Evolutionary conservation across 768 basidiomycete genomes (phyloP).

Genomic region (Russula compacta): DNA sequence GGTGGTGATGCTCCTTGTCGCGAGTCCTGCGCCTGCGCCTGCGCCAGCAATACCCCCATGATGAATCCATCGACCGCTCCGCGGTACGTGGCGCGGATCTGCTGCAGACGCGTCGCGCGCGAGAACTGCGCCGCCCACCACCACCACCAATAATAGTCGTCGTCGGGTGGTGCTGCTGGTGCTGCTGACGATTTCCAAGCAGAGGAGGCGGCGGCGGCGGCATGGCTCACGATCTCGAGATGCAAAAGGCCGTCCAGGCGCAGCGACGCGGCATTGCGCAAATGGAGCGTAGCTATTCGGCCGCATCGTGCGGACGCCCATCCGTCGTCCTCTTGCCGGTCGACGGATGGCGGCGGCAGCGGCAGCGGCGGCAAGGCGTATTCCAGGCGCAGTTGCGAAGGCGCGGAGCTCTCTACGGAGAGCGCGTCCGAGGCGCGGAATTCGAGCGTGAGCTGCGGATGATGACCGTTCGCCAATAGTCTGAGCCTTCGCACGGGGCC

Average conservation of each 20-base stretch:
- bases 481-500: constrained; percentile 7
- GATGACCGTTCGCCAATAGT: not conserved
- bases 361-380: not conserved
- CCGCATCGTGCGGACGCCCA: too few relatives aligned
- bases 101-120: constrained; percentile 2
- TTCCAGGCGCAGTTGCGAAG: constrained; percentile 3
- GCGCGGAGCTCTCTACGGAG: not conserved
- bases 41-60: not conserved
- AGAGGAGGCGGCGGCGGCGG: not conserved
- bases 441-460: not conserved
- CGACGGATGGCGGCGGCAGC: not conserved
- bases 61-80: constrained; percentile 1
- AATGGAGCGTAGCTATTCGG: not conserved
- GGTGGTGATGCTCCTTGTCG: not conserved
- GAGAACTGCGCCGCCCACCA: not conserved
- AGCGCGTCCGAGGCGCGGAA: not conserved
- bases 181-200: not conserved
- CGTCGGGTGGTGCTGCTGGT: not conserved
- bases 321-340: too few relatives aligned
- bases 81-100: not conserved
- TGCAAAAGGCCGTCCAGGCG: not conserved
- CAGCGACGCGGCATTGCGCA: not conserved
- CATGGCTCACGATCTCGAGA: constrained; percentile 1
- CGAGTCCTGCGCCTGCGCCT: not conserved
- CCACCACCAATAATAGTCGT: too few relatives aligned